Base-by-base conservation (phyloP, 192 early-diverging fungal species). In the Endogone sp. region DNA sequence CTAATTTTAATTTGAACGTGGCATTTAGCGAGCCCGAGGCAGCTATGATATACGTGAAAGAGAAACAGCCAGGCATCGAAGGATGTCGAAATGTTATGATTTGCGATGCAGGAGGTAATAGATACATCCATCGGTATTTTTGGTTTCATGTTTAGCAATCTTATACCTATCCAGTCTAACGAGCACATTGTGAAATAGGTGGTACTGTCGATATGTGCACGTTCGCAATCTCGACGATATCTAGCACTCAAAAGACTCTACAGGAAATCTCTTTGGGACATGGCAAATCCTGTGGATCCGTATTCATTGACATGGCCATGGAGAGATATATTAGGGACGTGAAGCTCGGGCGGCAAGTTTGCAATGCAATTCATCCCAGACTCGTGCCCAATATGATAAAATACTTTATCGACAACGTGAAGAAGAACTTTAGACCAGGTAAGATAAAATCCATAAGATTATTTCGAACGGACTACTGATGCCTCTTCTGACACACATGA, bases 181-280 rank as follows among this genome's bases (percentile, higher is more conserved):
- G 37, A 11, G 16, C 1, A 49, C 16, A 16, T 16, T 49, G 6
- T 16, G 37, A 49, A 49, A 49, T 16, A 49, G 37, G 37, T 6
- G 81, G 81, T 62, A 82, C 81, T 28, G 81, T 82, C 22, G 81
- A 82, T 77, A 63, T 82, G 55, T 79, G 77, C 49, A 77, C 78
- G 31, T 81, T 81, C 64, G 80, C 77, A 61, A 78, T 81, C 63
- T 72, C 72, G 24, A 77, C 72, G 65, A 74, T 73, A 31, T 54
- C 67, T 30, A 64, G 68, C 8, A 16, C 9, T 49, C 64, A 69
- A 64, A 68, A 71, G 63, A 62, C 72, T 26, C 62, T 84, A 23
- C 72, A 75, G 25, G 82, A 84, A 61, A 72, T 77, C 10, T 81
- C 82, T 24, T 78, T 79, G 56, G 75, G 82, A 23, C 63, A 70